These are phyloP conservation scores for Zoysia matrella DNA, from an alignment of 202 grass and related monocot genomes.

Conservation along the genomic window DNA sequence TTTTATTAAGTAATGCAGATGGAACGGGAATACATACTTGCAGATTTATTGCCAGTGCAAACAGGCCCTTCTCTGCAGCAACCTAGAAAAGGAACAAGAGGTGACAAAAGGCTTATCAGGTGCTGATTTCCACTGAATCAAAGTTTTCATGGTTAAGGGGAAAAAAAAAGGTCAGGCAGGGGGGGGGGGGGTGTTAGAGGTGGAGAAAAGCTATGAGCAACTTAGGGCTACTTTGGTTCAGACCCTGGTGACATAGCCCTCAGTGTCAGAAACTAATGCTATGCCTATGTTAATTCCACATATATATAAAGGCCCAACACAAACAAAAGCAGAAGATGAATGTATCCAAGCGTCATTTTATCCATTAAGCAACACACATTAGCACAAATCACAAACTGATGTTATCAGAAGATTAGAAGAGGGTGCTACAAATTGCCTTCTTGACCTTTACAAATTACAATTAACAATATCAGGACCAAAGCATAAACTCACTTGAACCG, in stretches of 20 bases:
- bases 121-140: conserved; percentile 15
- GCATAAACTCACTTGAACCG: conserved; percentile 72
- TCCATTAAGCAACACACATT: conserved; percentile 18
- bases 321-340: conserved; percentile 31
- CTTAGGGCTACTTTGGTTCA: background rate
- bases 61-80: conserved; percentile 92
- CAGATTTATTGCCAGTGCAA: conserved; percentile 89
- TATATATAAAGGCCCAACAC: conserved; percentile 4
- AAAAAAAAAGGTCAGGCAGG: background rate
- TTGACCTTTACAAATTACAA: background rate
- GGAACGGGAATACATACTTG: conserved; percentile 75
- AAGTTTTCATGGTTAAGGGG: conserved; percentile 34
- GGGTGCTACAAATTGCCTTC: background rate
- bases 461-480: conserved; percentile 27
- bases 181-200: no score
- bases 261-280: conserved; percentile 11
- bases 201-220: background rate
- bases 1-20: background rate
- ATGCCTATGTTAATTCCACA: background rate
- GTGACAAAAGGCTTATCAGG: conserved; percentile 35
- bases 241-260: background rate
- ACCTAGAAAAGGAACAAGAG: conserved; percentile 65
- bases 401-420: background rate
- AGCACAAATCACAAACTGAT: conserved; percentile 1
- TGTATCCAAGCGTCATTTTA: conserved; percentile 15